Evolutionary conservation across 1,284 basidiomycete species (phyloP).

Genomic region (Ganoderma boninense): DNA sequence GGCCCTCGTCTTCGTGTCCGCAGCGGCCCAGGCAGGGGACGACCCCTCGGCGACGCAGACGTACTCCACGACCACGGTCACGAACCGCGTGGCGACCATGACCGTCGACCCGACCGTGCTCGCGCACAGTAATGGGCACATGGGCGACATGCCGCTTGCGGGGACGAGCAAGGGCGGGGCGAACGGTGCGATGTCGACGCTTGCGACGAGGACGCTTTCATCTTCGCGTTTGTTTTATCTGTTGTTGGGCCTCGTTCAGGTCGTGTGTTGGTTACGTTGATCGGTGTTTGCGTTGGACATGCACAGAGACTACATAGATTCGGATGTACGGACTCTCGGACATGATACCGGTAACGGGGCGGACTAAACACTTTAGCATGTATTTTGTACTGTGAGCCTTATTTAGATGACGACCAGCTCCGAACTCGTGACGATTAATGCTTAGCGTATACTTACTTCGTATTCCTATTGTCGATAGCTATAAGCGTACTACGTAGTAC

Average conservation of each 20-base stretch:
- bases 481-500: too few relatives aligned
- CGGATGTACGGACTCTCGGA: background rate
- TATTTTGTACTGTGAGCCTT: background rate
- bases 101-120: slow-evolving; percentile 42
- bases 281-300: background rate
- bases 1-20: slow-evolving; percentile 61
- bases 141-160: slow-evolving; percentile 33
- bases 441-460: too few relatives aligned
- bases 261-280: background rate
- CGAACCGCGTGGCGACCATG: slow-evolving; percentile 38
- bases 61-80: slow-evolving; percentile 48
- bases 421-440: background rate
- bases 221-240: background rate
- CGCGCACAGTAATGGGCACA: slow-evolving; percentile 42
- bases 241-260: background rate
- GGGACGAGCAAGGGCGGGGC: slow-evolving; percentile 46
- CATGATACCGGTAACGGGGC: background rate
- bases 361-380: background rate
- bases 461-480: too few relatives aligned
- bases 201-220: background rate
- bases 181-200: slow-evolving; percentile 25
- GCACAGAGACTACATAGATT: background rate
- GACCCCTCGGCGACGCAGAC: slow-evolving; percentile 44
- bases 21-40: slow-evolving; percentile 44
- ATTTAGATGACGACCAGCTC: background rate